phyloP scores from a whole-genome alignment of 2,329 filamentous ascomycete genomes.

The Arthrobotrys megalospora region DNA sequence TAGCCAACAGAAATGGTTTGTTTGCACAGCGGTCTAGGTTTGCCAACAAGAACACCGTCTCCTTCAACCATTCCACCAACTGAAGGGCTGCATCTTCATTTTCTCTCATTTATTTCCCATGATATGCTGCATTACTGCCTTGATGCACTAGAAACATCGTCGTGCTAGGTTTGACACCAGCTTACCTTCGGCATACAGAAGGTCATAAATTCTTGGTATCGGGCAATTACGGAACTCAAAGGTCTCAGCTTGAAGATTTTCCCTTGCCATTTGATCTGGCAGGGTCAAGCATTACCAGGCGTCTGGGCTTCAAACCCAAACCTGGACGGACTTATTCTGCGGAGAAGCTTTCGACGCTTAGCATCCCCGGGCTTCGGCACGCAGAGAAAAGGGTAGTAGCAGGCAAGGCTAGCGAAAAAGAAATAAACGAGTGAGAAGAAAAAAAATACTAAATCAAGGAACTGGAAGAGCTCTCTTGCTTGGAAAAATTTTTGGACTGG shows the following conservation, averaged over 20 bases:
- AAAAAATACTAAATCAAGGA: slow-evolving; percentile 50
- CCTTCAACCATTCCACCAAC: slow-evolving; percentile 23
- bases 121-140: slow-evolving; percentile 26
- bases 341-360: slow-evolving; percentile 40
- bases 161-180: slow-evolving; percentile 37
- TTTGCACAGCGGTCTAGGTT: slow-evolving; percentile 28
- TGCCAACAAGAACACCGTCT: slow-evolving; percentile 34
- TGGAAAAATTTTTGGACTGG: slow-evolving; percentile 9
- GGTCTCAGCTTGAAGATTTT: slow-evolving; percentile 39
- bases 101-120: slow-evolving; percentile 14
- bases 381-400: slow-evolving; percentile 12
- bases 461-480: slow-evolving; percentile 48
- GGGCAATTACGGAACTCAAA: slow-evolving; percentile 58
- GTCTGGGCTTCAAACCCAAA: slow-evolving; percentile 54
- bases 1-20: slow-evolving; percentile 51
- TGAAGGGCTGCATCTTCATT: not conserved
- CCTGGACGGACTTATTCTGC: slow-evolving; percentile 58
- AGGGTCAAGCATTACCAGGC: slow-evolving; percentile 37
- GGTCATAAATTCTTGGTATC: slow-evolving; percentile 61
- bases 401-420: slow-evolving; percentile 19
- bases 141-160: slow-evolving; percentile 46
- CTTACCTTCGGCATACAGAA: slow-evolving; percentile 61
- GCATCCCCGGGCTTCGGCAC: slow-evolving; percentile 34
- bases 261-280: not conserved
- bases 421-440: slow-evolving; percentile 17